Percentiles rank a stretch among this genome's conserved stretches.
Evolutionary conservation across 129 eudicot species (phyloP).

Genomic region (Chrysanthemum seticuspe): DNA sequence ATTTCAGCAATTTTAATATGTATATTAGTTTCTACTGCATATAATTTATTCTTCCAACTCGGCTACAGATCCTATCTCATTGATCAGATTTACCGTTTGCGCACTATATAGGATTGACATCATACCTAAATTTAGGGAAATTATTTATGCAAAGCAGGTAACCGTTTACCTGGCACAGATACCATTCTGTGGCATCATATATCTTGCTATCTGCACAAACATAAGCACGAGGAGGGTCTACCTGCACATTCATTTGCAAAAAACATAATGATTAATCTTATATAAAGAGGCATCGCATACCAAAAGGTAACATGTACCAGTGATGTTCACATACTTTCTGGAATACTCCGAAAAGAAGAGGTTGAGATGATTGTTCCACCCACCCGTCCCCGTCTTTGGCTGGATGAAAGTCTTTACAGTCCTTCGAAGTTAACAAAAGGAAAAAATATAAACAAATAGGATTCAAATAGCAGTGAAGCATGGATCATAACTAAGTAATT

Average conservation of each 20-base stretch:
- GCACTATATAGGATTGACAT: not conserved
- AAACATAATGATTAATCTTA: not conserved
- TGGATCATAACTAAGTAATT: not conserved
- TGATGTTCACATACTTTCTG: constrained; percentile 56
- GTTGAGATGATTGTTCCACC: constrained; percentile 96
- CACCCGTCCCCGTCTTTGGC: constrained; percentile 79
- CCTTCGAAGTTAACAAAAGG: constrained; percentile 21
- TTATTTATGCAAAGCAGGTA: not conserved
- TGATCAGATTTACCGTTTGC: not conserved
- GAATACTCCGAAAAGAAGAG: constrained; percentile 76
- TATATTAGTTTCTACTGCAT: not conserved
- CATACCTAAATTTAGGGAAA: not conserved
- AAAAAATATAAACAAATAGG: not conserved
- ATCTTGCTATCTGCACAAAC: constrained; percentile 90
- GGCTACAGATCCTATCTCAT: no score
- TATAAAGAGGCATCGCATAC: not conserved
- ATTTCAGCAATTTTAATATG: not conserved
- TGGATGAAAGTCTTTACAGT: constrained; percentile 40
- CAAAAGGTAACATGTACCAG: constrained; percentile 17
- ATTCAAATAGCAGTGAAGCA: not conserved
- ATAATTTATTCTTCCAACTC: not conserved
- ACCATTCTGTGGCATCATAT: constrained; percentile 93
- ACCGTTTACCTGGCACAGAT: constrained; percentile 80
- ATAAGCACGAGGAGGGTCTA: constrained; percentile 79
- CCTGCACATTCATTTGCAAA: constrained; percentile 45